Evolutionary conservation across 2,329 filamentous ascomycete species (phyloP).

Genomic region (Lachnum nothofagi): DNA sequence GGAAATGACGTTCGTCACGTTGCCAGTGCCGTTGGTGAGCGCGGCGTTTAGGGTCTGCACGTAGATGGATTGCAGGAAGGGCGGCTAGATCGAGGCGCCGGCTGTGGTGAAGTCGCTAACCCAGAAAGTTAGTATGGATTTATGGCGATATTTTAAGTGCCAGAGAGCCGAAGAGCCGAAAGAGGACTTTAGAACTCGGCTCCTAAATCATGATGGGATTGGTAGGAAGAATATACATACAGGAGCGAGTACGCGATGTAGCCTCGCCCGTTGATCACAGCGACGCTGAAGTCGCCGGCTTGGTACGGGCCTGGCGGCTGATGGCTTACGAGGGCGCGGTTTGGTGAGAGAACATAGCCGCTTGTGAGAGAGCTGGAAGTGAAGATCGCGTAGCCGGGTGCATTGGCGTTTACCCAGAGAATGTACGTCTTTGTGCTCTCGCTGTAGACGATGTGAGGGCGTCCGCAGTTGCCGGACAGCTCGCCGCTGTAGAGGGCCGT

Average conservation of each 20-base stretch:
- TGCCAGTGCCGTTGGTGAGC: constrained; percentile 23
- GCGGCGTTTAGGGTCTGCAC: constrained; percentile 19
- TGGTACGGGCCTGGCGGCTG: constrained; percentile 15
- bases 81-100: constrained; percentile 25
- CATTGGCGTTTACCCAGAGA: constrained; percentile 17
- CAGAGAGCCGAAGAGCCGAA: too few species aligned
- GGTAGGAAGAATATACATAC: too few species aligned
- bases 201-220: too few species aligned
- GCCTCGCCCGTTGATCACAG: constrained; percentile 19
- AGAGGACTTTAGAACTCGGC: too few species aligned
- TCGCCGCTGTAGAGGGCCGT: constrained; percentile 8
- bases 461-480: constrained; percentile 17
- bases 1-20: constrained; percentile 11
- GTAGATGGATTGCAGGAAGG: constrained; percentile 24
- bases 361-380: constrained; percentile 14
- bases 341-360: constrained; percentile 8
- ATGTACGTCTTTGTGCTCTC: constrained; percentile 14
- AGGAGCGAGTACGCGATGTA: constrained; percentile 23
- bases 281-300: constrained; percentile 21
- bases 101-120: constrained; percentile 21
- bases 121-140: too few species aligned
- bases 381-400: constrained; percentile 20
- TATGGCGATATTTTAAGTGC: too few species aligned
- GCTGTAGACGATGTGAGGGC: constrained; percentile 22
- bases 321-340: constrained; percentile 17